Evolutionary conservation across 768 basidiomycete genomes (phyloP), one percentile per base, ranked within the genome.

Genomic region (Collybiopsis confluens): DNA sequence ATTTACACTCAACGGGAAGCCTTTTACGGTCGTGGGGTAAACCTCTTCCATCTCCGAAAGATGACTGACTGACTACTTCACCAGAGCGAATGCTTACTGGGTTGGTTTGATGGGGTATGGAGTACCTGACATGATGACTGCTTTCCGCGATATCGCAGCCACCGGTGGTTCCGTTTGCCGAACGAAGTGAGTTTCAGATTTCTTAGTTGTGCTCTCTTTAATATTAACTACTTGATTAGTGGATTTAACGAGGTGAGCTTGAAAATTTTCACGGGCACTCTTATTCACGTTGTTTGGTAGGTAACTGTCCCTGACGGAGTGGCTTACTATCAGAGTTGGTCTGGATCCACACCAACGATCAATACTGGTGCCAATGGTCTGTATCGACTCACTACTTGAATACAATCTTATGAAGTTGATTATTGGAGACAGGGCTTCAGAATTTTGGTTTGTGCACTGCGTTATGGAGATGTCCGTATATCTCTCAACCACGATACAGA

Each of bases 231-330:
- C 3, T 52, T 38, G 37, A 1, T 10, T 54, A 75, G 73, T 75
- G 79, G 72, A 33, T 81, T 79, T 70, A 78, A 80, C 62, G 82
- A 81, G 47, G 80, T n/a, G n/a, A n/a, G n/a, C n/a, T n/a, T n/a
- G n/a, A n/a, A n/a, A n/a, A n/a, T n/a, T n/a, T n/a, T n/a, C n/a
- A n/a, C n/a, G n/a, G n/a, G n/a, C n/a, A n/a, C n/a, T n/a, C n/a
- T n/a, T n/a, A n/a, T n/a, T n/a, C n/a, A n/a, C n/a, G n/a, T n/a
- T n/a, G n/a, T n/a, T n/a, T n/a, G n/a, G n/a, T n/a, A n/a, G n/a
- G n/a, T 78, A 23, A 83, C 75, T 4, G 66, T 64, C 9, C 64
- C 75, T 4, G 76, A 65, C 45, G 76, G 78, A 4, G 70, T 69
- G 9, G 50, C 37, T 35, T 83, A 80, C 60, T 82, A 81, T 60